Conservation (phyloP, 2,329 filamentous ascomycete species). For the Bipolaris cookei region DNA sequence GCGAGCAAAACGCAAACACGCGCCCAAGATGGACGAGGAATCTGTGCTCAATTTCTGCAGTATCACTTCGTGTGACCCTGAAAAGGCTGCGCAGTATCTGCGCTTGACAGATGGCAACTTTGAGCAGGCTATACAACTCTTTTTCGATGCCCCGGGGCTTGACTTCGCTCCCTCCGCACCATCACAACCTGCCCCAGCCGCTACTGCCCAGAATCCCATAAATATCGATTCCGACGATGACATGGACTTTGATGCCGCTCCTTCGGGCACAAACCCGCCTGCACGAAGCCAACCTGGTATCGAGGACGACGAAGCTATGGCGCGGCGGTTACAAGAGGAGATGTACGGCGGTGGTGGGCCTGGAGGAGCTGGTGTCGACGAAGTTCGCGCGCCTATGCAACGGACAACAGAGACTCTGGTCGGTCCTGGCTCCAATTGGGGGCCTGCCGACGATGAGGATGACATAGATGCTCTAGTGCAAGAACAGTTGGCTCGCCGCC, state of each 20-base stretch:
- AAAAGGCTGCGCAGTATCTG: constrained; percentile 81
- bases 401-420: constrained; percentile 91
- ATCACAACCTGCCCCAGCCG: constrained; percentile 43
- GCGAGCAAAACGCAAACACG: constrained; percentile 6
- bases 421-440: constrained; percentile 68
- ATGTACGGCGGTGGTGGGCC: constrained; percentile 69
- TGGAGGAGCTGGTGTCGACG: constrained; percentile 53
- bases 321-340: constrained; percentile 88
- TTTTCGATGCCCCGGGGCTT: constrained; percentile 84
- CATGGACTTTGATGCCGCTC: constrained; percentile 55
- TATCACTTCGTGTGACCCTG: constrained; percentile 77
- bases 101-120: constrained; percentile 83
- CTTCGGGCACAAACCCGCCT: constrained; percentile 34
- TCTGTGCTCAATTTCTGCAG: constrained; percentile 76
- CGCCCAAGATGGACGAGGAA: constrained; percentile 55
- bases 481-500: constrained; percentile 65
- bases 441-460: constrained; percentile 53
- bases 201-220: constrained; percentile 64
- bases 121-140: constrained; percentile 86
- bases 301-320: constrained; percentile 94
- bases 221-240: constrained; percentile 80
- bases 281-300: constrained; percentile 49
- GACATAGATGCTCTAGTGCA: constrained; percentile 67
- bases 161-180: constrained; percentile 54
- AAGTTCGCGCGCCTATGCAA: constrained; percentile 88